Evolutionary conservation across 2,329 filamentous ascomycete genomes (phyloP).

Genomic region (Trichoderma afroharzianum): DNA sequence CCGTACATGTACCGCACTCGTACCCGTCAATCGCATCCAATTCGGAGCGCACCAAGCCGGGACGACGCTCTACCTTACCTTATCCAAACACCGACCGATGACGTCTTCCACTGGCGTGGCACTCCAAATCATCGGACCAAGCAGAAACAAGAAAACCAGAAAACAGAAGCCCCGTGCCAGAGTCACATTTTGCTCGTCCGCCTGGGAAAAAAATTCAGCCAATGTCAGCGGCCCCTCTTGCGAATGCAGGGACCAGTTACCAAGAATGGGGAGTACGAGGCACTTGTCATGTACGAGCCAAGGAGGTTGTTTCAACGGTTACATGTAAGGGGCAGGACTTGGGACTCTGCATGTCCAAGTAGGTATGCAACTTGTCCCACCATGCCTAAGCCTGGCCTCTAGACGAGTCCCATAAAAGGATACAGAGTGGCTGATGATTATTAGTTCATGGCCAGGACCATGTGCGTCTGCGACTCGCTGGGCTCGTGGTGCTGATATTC

Average conservation of each 20-base stretch:
- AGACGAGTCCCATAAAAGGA: neutral
- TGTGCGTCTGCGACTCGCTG: neutral
- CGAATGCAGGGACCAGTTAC: neutral
- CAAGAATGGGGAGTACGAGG: neutral
- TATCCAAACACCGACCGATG: neutral
- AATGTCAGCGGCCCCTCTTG: neutral
- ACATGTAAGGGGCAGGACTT: neutral
- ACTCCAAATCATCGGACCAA: neutral
- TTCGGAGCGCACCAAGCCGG: neutral
- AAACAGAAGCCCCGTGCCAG: neutral
- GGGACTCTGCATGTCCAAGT: neutral
- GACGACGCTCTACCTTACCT: neutral
- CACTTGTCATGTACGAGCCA: neutral
- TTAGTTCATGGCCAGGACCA: neutral
- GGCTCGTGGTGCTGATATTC: neutral
- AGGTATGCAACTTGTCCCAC: neutral
- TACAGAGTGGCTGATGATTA: neutral
- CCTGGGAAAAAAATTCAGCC: neutral
- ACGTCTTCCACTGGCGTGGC: neutral
- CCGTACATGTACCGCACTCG: neutral
- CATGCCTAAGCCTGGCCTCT: neutral
- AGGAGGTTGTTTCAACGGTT: neutral
- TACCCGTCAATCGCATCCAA: neutral
- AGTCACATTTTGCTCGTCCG: neutral
- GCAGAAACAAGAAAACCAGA: neutral